A percentile compares a stretch with the other conserved stretches of the same genome.
These are phyloP conservation scores for Trifolium subterraneum DNA, from an alignment of 306 rosid genomes.

Conservation along the genomic window DNA sequence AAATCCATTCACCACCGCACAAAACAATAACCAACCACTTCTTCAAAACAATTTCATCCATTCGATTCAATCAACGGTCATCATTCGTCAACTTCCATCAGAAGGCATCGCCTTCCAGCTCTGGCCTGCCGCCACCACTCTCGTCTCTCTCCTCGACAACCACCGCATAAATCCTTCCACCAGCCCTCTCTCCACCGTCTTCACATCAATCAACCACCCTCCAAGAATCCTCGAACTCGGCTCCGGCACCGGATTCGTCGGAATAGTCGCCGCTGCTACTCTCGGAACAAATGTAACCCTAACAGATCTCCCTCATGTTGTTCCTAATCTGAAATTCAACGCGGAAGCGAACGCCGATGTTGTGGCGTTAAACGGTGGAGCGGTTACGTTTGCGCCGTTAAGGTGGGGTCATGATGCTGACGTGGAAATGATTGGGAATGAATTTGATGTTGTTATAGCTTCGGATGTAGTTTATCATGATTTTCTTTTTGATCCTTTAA, in stretches of 20 bases:
- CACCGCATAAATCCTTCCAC: conserved; percentile 53
- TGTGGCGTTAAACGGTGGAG: conserved; percentile 59
- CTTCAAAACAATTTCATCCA: conserved; percentile 55
- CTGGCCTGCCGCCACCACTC: conserved; percentile 94
- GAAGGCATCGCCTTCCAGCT: conserved; percentile 93
- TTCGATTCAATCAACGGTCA: conserved; percentile 62
- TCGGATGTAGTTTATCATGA: conserved; percentile 96
- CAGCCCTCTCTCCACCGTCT: conserved; percentile 65
- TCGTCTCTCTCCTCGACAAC: conserved; percentile 79
- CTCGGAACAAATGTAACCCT: conserved; percentile 70
- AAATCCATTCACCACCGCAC: background rate
- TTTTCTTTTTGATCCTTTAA: conserved; percentile 75
- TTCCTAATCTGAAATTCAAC: conserved; percentile 74
- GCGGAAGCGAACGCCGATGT: conserved; percentile 61
- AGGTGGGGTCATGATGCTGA: conserved; percentile 82
- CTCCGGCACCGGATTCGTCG: conserved; percentile 92
- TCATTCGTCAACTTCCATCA: conserved; percentile 80
- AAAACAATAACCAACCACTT: conserved; percentile 31
- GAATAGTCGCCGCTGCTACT: conserved; percentile 80
- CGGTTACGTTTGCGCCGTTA: conserved; percentile 57
- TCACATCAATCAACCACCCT: conserved; percentile 30
- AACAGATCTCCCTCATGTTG: conserved; percentile 89
- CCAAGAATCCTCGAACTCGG: conserved; percentile 79
- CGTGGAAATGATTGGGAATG: conserved; percentile 59
- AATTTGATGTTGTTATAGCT: conserved; percentile 70